Evolutionary conservation across 306 rosid species (phyloP), one percentile per base, ranked within the genome.

Genomic region (Canavalia gladiata): DNA sequence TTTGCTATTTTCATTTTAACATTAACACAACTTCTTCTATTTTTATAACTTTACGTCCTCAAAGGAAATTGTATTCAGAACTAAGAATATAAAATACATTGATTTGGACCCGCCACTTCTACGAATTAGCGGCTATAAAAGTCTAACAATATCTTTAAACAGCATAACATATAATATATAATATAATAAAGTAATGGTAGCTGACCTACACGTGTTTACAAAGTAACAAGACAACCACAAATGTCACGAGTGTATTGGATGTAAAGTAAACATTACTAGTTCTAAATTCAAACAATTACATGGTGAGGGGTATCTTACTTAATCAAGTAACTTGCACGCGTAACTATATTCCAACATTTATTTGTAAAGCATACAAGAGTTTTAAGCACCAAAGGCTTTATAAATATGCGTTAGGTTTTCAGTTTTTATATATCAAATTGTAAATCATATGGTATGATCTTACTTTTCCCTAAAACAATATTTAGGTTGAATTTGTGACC

Each of bases 51-150:
- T 37, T 2, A 56, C 28, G 63, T 8, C 33, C 35, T 57, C 5
- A 3, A 57, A 29, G 12, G 1, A 57, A 57, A 7, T 29, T 6
- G 28, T 4, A 51, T 51, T 28, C 1, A 57, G 9, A 34, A 64
- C 2, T 37, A 37, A 35, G 9, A 10, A 60, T 31, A 60, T 60
- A 60, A 7, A 37, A 37, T 37, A 37, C 3, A 31, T 11, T 31
- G 28, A 31, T 5, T 69, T 69, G 74, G 74, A 69, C 43, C 57
- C 74, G 58, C 74, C 46, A 31, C 58, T 69, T 45, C 43, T 30
- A 5, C 10, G 74, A 47, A 69, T 6, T 9, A 18, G 35, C 3
- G 11, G 72, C 5, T 67, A 43, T 1, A 30, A 47, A 64, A 47
- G 72, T 39, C 72, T 42, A 41, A 39, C 72, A 42, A 42, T 7